Evolutionary conservation across 345 rosid genomes (phyloP).

Genomic region (Melaleuca alternifolia): DNA sequence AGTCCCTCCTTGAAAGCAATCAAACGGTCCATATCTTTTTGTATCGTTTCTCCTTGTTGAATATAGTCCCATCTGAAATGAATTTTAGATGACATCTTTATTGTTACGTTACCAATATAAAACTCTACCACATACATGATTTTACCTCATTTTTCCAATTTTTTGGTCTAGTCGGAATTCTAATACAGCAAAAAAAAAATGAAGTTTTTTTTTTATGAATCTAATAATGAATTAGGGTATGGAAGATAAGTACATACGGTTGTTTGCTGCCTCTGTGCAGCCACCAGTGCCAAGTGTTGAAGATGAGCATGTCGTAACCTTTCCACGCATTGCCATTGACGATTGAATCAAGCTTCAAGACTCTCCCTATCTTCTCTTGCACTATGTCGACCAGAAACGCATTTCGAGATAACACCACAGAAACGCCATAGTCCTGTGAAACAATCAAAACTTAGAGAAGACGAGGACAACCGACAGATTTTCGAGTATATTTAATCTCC

Average conservation of each 20-base stretch:
- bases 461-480: background rate
- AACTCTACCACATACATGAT: background rate
- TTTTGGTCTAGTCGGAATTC: background rate
- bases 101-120: background rate
- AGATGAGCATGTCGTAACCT: slow-evolving; percentile 42
- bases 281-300: slow-evolving; percentile 78
- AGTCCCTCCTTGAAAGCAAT: slow-evolving; percentile 41
- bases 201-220: background rate
- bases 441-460: background rate
- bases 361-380: slow-evolving; percentile 30
- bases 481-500: background rate
- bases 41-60: slow-evolving; percentile 17
- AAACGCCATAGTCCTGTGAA: slow-evolving; percentile 32
- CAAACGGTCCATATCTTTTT: slow-evolving; percentile 50
- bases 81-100: background rate
- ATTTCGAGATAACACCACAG: slow-evolving; percentile 22
- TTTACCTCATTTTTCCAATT: background rate
- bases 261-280: slow-evolving; percentile 44
- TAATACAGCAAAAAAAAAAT: background rate
- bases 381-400: slow-evolving; percentile 44
- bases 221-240: background rate
- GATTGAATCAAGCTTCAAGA: slow-evolving; percentile 47
- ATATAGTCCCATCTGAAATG: slow-evolving; percentile 48
- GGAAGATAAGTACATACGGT: slow-evolving; percentile 19
- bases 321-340: slow-evolving; percentile 38